Base-by-base conservation (phyloP, 2,329 filamentous ascomycete species). In the Cordyceps pruinosa region DNA sequence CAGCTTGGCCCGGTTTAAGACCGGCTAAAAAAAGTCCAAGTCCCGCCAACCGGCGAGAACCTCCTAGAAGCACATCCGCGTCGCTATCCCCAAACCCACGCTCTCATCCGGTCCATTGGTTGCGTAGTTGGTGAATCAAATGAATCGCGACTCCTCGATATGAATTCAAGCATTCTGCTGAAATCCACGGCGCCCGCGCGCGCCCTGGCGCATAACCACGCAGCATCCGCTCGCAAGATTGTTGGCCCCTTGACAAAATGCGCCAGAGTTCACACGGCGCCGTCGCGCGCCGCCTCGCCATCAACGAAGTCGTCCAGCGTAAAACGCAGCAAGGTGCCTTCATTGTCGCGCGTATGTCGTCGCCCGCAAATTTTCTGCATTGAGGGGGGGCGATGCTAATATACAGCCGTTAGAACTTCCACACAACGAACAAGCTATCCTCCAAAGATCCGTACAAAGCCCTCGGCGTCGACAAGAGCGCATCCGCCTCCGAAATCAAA, bases 401-500 rank as follows among this genome's bases (percentile, higher is more conserved):
- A n/a, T 39, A 30, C n/a, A n/a, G n/a, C 23, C 10, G 17, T 28
- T 50, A 84, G 73, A 65, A 75, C 32, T 89, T 87, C 70, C 85
- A 86, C 69, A 82, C 84, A 25, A 87, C 86, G 45, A 72, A 72
- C 45, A 65, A 70, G 6, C 68, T 76, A 23, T 78, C 78, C 5
- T 73, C 83, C 37, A 83, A 89, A 70, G 89, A 99, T 66, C 94
- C 94, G 1, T 99, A 99, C 73, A 83, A 85, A 62, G 82, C 89
- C 4, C 85, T 99, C 28, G 94, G 94, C 15, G 90, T 99, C 30
- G 78, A 78, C 66, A 96, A 93, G 71, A 81, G 74, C 61, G 90
- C 94, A n/a, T 86, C 89, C 1, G 77, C 90, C 3, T 78, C 84
- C 59, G 93, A 97, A 35, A 97, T 99, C 70, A 99, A 99, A 72